Evolutionary conservation across 768 basidiomycete genomes (phyloP).

Genomic region (Tulasnella sp.): DNA sequence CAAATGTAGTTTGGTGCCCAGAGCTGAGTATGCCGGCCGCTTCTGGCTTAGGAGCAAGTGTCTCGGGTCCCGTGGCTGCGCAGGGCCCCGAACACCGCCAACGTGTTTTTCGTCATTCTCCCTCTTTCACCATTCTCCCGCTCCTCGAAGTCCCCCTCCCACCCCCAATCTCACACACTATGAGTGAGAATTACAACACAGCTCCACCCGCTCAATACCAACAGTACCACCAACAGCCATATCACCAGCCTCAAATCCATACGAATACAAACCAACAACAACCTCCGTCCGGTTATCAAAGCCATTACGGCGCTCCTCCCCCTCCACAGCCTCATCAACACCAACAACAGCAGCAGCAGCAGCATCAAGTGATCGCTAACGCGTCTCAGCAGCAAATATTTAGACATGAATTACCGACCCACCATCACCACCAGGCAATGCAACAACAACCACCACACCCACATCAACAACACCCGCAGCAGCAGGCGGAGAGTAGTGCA

Average conservation of each 20-base stretch:
- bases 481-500: conserved; percentile 25
- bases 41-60: neutral
- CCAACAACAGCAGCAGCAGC: conserved; percentile 19
- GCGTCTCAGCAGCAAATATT: conserved; percentile 19
- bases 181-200: conserved; percentile 22
- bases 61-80: neutral
- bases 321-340: conserved; percentile 3
- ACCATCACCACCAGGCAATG: conserved; percentile 39
- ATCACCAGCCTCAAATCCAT: conserved; percentile 10
- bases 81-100: conserved; percentile 8
- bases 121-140: neutral
- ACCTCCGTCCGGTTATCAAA: conserved; percentile 3
- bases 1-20: too few relatives aligned
- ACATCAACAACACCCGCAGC: neutral
- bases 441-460: conserved; percentile 39
- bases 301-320: neutral
- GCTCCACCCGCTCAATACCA: neutral
- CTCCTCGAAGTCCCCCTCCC: conserved; percentile 15
- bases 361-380: conserved; percentile 11
- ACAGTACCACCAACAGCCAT: conserved; percentile 19
- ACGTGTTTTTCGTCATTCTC: conserved; percentile 14
- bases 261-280: conserved; percentile 4
- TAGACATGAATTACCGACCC: neutral
- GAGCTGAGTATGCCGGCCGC: too few relatives aligned
- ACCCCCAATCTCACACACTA: conserved; percentile 6